These are phyloP conservation scores for Wallacemonas sp. DNA, from an alignment of 208 protist species.

Conservation along the genomic window DNA sequence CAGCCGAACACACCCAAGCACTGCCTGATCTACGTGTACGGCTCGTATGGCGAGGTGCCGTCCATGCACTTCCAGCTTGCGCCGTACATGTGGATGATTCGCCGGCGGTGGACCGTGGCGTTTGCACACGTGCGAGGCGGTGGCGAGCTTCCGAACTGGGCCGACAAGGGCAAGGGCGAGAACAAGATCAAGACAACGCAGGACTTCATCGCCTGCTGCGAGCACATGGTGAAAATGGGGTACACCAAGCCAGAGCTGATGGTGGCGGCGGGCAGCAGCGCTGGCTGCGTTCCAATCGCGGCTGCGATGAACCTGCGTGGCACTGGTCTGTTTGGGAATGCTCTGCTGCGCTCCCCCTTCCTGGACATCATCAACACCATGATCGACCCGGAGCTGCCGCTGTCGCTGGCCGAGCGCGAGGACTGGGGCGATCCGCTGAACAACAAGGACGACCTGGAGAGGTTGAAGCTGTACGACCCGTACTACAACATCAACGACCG, in stretches of 20 bases:
- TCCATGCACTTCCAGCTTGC: slow-evolving; percentile 93
- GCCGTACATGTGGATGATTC: slow-evolving; percentile 93
- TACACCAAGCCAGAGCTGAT: slow-evolving; percentile 88
- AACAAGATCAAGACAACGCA: slow-evolving; percentile 90
- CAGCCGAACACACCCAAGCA: slow-evolving; percentile 86
- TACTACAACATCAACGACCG: slow-evolving; percentile 93
- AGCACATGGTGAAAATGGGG: slow-evolving; percentile 89
- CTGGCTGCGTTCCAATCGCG: slow-evolving; percentile 94
- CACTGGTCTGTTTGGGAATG: slow-evolving; percentile 84
- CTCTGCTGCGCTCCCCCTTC: slow-evolving; percentile 90
- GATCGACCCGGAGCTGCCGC: slow-evolving; percentile 86
- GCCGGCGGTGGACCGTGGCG: slow-evolving; percentile 86
- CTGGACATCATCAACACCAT: slow-evolving; percentile 95
- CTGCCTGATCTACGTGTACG: slow-evolving; percentile 93
- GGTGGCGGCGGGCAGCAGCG: slow-evolving; percentile 89
- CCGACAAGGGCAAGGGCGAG: slow-evolving; percentile 68
- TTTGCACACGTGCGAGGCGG: slow-evolving; percentile 95
- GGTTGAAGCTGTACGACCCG: slow-evolving; percentile 80
- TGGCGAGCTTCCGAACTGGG: slow-evolving; percentile 88
- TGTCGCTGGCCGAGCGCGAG: slow-evolving; percentile 90
- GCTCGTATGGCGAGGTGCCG: slow-evolving; percentile 89
- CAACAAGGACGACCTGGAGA: slow-evolving; percentile 57
- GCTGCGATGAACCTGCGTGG: slow-evolving; percentile 92
- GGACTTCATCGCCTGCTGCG: slow-evolving; percentile 93
- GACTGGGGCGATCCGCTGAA: slow-evolving; percentile 95